phyloP scores from a whole-genome alignment of 805 yeast species.

The Candida taoyuanica region DNA sequence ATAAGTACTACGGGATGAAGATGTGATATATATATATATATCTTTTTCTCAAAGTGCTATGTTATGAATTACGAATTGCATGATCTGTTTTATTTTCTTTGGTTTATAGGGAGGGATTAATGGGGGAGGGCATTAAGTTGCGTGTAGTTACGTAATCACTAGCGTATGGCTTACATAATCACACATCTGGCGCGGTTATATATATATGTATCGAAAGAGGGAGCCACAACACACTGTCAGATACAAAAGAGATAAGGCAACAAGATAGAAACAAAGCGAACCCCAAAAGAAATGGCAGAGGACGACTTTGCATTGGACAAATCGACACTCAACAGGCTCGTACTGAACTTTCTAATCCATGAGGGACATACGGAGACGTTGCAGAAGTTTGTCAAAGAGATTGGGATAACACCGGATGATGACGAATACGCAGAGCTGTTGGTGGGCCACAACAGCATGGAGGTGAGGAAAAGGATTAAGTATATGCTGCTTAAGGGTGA shows the following conservation, averaged over 20 bases:
- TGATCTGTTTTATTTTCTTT: too few relatives aligned
- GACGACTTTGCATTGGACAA: constrained; percentile 5
- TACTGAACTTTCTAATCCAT: constrained; percentile 68
- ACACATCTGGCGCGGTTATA: too few relatives aligned
- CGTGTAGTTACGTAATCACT: too few relatives aligned
- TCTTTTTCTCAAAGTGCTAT: too few relatives aligned
- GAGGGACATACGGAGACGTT: constrained; percentile 78
- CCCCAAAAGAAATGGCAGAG: neutral
- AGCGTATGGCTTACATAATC: too few relatives aligned
- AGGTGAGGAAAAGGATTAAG: constrained; percentile 50
- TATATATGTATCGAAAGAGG: too few relatives aligned
- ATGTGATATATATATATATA: too few relatives aligned
- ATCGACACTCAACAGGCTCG: constrained; percentile 30
- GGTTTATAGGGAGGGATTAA: too few relatives aligned
- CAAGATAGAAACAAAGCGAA: neutral
- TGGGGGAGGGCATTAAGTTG: too few relatives aligned
- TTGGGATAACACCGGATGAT: constrained; percentile 28
- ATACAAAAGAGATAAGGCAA: too few relatives aligned
- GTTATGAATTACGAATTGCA: too few relatives aligned
- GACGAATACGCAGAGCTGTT: constrained; percentile 13
- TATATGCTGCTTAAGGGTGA: constrained; percentile 52
- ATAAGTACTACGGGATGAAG: constrained; percentile 38
- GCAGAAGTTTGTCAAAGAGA: constrained; percentile 30
- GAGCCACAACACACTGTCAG: too few relatives aligned
- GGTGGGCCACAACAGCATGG: constrained; percentile 46